phyloP scores from a whole-genome alignment of 208 protist species.

The Leishmania gerbilli region DNA sequence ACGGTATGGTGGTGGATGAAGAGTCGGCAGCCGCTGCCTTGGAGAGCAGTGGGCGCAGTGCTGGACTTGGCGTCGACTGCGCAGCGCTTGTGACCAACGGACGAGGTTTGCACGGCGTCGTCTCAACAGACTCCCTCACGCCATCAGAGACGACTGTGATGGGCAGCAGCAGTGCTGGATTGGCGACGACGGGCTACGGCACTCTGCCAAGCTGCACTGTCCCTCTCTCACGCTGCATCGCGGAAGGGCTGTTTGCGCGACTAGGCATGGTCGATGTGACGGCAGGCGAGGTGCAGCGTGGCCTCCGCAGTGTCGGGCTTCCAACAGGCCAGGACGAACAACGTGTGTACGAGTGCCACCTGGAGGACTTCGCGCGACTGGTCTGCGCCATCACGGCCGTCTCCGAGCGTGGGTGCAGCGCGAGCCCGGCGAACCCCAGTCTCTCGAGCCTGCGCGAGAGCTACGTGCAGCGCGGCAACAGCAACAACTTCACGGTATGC shows the following conservation, averaged over 20 bases:
- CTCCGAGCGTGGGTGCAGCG: slow-evolving; percentile 24
- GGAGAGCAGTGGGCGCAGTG: slow-evolving; percentile 13
- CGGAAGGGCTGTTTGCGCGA: slow-evolving; percentile 50
- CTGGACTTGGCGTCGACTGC: neutral
- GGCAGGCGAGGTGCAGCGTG: slow-evolving; percentile 33
- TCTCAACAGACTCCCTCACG: slow-evolving; percentile 25
- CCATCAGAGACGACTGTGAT: slow-evolving; percentile 18
- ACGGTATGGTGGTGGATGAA: slow-evolving; percentile 45
- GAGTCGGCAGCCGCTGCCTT: slow-evolving; percentile 15
- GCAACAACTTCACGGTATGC: slow-evolving; percentile 14
- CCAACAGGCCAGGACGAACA: slow-evolving; percentile 28
- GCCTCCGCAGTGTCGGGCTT: slow-evolving; percentile 39
- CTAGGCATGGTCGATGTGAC: slow-evolving; percentile 55
- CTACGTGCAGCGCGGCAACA: slow-evolving; percentile 20
- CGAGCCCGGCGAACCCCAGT: slow-evolving; percentile 15
- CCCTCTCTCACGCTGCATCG: slow-evolving; percentile 44
- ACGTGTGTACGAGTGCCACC: slow-evolving; percentile 25
- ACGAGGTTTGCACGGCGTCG: slow-evolving; percentile 13
- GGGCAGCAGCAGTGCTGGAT: slow-evolving; percentile 12
- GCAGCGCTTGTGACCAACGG: neutral
- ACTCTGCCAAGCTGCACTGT: slow-evolving; percentile 31
- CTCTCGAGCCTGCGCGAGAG: slow-evolving; percentile 22
- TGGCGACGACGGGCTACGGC: slow-evolving; percentile 7
- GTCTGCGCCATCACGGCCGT: slow-evolving; percentile 28
- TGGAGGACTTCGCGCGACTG: slow-evolving; percentile 36